Conservation (phyloP, 106 monocot species). For the Dendrobium chrysotoxum region DNA sequence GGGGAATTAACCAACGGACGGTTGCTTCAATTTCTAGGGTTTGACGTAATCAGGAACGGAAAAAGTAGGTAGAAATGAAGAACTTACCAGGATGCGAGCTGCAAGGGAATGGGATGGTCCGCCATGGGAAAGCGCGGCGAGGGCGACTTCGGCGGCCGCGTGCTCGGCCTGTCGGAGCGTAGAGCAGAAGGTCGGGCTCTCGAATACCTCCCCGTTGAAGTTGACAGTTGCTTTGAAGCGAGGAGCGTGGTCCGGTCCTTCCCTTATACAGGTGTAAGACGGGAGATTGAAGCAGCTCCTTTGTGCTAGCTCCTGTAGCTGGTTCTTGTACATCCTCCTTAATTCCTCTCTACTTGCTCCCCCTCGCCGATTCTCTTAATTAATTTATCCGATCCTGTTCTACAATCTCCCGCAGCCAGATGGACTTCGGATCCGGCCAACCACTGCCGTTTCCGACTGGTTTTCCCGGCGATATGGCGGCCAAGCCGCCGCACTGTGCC, state of each 20-base stretch:
- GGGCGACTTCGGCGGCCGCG: slow-evolving; percentile 59
- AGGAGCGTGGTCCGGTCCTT: slow-evolving; percentile 64
- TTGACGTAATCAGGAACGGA: not conserved
- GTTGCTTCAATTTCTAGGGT: not conserved
- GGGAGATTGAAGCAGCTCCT: slow-evolving; percentile 67
- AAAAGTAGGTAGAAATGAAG: not conserved
- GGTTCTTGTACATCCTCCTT: slow-evolving; percentile 56
- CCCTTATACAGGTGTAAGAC: slow-evolving; percentile 48
- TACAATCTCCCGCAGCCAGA: not conserved
- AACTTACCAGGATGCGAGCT: slow-evolving; percentile 43
- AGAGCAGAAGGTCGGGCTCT: slow-evolving; percentile 46
- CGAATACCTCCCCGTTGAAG: slow-evolving; percentile 58
- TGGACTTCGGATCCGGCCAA: not conserved
- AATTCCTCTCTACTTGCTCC: not conserved
- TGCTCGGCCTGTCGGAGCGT: slow-evolving; percentile 62
- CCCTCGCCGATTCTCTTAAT: not conserved
- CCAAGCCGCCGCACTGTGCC: not conserved
- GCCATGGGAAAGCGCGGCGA: slow-evolving; percentile 31
- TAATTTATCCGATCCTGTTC: not conserved
- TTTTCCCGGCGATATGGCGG: not conserved
- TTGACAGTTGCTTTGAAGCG: slow-evolving; percentile 57
- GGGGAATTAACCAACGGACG: no score
- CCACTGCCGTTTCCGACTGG: not conserved
- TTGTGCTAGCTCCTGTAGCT: slow-evolving; percentile 65
- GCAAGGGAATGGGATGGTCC: slow-evolving; percentile 55